phyloP scores from a whole-genome alignment of 192 early-diverging fungal genomes.

The Podila epicladia region DNA sequence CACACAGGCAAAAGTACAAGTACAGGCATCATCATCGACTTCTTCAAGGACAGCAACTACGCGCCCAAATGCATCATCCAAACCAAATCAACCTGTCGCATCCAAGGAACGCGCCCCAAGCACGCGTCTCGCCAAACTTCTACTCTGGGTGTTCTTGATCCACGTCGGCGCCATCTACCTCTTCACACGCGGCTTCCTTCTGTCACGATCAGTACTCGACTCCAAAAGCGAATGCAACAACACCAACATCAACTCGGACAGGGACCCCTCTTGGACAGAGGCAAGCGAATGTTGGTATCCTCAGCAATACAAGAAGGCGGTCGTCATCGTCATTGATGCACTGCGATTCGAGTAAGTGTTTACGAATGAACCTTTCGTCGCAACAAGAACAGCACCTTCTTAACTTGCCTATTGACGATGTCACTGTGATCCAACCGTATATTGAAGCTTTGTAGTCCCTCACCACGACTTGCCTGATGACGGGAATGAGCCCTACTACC shows the following conservation, averaged over 20 bases:
- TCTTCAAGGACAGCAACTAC: not conserved
- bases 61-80: not conserved
- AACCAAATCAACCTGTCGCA: not conserved
- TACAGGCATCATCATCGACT: not conserved
- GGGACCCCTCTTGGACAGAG: not conserved
- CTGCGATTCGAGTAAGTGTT: slow-evolving; percentile 68
- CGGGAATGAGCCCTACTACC: slow-evolving; percentile 43
- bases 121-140: slow-evolving; percentile 38
- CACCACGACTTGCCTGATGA: slow-evolving; percentile 17
- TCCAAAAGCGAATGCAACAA: slow-evolving; percentile 58
- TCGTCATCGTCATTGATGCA: slow-evolving; percentile 80
- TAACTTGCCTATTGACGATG: no score
- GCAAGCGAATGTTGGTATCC: slow-evolving; percentile 52
- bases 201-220: slow-evolving; percentile 71
- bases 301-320: slow-evolving; percentile 63
- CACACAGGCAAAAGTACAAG: not conserved
- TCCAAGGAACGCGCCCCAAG: slow-evolving; percentile 34
- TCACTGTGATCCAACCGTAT: no score
- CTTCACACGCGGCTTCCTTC: slow-evolving; percentile 77
- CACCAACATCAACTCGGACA: slow-evolving; percentile 14
- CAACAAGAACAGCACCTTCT: no score
- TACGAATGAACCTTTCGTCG: not conserved
- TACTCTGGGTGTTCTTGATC: slow-evolving; percentile 52
- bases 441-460: slow-evolving; percentile 43
- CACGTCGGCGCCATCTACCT: slow-evolving; percentile 68